phyloP scores from a whole-genome alignment of 352 stramenopile species.

The Thalassiosira hispida region DNA sequence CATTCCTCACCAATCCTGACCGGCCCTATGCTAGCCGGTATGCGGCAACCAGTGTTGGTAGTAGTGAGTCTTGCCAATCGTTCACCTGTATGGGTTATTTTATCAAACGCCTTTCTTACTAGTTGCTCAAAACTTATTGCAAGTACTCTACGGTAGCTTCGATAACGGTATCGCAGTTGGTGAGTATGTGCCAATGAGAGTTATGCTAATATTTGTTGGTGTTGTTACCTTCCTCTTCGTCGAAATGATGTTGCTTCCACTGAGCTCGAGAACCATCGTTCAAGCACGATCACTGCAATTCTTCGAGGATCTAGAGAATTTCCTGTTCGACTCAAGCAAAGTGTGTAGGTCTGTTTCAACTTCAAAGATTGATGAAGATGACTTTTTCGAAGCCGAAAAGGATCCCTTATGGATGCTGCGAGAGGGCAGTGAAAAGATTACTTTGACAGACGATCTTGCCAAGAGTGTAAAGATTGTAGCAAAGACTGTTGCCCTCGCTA shows the following conservation, averaged over 20 bases:
- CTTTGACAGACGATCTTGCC: not conserved
- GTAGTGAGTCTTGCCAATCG: no score
- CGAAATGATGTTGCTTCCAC: conserved; percentile 57
- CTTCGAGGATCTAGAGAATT: conserved; percentile 49
- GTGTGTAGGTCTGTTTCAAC: conserved; percentile 32
- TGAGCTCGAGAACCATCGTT: conserved; percentile 49
- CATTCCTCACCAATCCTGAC: conserved; percentile 53
- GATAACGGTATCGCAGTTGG: conserved; percentile 50
- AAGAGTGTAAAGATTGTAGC: not conserved
- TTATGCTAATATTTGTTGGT: conserved; percentile 68
- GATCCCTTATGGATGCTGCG: conserved; percentile 51
- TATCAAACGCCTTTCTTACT: no score
- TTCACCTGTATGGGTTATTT: no score
- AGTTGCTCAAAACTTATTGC: no score
- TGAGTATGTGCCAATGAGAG: conserved; percentile 57
- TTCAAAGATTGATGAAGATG: conserved; percentile 6
- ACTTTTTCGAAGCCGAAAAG: not conserved
- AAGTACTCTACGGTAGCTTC: conserved; percentile 58
- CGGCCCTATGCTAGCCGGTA: conserved; percentile 52
- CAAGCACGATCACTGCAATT: conserved; percentile 53
- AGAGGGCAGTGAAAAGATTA: conserved; percentile 26
- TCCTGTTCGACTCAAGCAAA: conserved; percentile 44
- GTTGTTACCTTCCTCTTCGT: conserved; percentile 58
- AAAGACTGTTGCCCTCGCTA: conserved; percentile 36
- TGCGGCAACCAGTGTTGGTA: conserved; percentile 15